Evolutionary conservation across 2,329 filamentous ascomycete species (phyloP).

Genomic region (Xylaria sp.): DNA sequence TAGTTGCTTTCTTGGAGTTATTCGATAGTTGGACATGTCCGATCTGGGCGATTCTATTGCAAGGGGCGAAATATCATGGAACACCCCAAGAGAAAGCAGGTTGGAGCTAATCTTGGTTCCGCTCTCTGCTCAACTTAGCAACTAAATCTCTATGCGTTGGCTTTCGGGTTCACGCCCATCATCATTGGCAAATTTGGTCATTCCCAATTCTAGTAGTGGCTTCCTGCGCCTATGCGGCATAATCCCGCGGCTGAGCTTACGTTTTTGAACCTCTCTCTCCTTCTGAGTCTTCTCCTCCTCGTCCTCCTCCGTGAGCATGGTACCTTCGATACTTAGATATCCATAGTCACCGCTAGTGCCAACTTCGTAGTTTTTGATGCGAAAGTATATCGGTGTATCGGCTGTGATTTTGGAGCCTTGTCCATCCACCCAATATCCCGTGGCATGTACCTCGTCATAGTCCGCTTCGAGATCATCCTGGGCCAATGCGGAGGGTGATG

Average conservation of each 20-base stretch:
- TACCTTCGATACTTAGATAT: constrained; percentile 87
- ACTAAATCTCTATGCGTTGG: constrained; percentile 50
- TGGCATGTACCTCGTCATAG: constrained; percentile 63
- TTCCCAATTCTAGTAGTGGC: constrained; percentile 63
- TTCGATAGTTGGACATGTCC: not conserved
- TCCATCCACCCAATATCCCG: constrained; percentile 80
- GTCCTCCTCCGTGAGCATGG: constrained; percentile 77
- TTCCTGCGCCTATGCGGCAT: constrained; percentile 45
- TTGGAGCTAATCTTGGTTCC: constrained; percentile 30
- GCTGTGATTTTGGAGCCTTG: constrained; percentile 70
- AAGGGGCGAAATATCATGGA: constrained; percentile 15
- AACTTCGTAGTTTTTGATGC: constrained; percentile 86
- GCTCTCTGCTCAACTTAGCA: constrained; percentile 49
- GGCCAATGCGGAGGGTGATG: constrained; percentile 54
- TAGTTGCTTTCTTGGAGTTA: not conserved
- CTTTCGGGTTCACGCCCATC: constrained; percentile 58
- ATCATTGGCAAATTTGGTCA: constrained; percentile 65
- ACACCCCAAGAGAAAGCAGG: not conserved
- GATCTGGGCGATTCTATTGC: not conserved
- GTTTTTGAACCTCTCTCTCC: constrained; percentile 58
- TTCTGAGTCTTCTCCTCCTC: constrained; percentile 70
- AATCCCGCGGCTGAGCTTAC: constrained; percentile 53
- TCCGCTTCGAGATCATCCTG: constrained; percentile 53
- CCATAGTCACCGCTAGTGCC: constrained; percentile 79
- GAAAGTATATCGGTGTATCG: constrained; percentile 78